Evolutionary conservation across 1,139 yeast species (phyloP), one percentile per base, ranked within the genome.

Genomic region (Scheffersomyces stambukii): DNA sequence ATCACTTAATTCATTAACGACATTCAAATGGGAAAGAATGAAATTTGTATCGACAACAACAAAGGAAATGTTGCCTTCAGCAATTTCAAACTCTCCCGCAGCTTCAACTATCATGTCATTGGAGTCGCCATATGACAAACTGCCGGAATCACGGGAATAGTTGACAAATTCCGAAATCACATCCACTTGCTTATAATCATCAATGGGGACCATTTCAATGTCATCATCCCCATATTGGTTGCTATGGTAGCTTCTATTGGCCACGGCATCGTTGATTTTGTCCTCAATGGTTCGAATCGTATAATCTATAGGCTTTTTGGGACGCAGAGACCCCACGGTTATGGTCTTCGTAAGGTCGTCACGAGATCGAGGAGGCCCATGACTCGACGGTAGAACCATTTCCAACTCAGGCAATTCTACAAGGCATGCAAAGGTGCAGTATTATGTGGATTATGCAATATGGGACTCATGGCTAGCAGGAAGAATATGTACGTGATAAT

Each of bases 11-110:
- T 63, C 67, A 29, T 77, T 73, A 4, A 85, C 41, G 2, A 82
- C 55, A 15, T 63, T 51, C 28, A 84, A 54, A 50, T 84, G 86
- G 2, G 85, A 71, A 6, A 86, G 54, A 8, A 81, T 60, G 47
- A 85, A 83, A 49, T 86, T 86, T 2, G 95, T 86, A 49, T 86
- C 96, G 1, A 83, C 60, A 0, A 85, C 75, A 32, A 85, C 37
- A 27, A 47, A 54, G n/a, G 69, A 57, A 4, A 47, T 30, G 32
- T 52, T 54, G 2, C 58, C 57, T 19, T 41, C 50, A 1, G 37
- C 33, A 3, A 35, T 21, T 15, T 40, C 45, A 16, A 26, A 14
- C 12, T 35, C 37, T 5, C 43, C 13, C 3, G 29, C 23, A 6
- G 23, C 20, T 8, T 38, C 32, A 22, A 35, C 47, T 29, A 38